phyloP scores from a whole-genome alignment of 2,329 filamentous ascomycete species.

The Mollisiaceae sp. region DNA sequence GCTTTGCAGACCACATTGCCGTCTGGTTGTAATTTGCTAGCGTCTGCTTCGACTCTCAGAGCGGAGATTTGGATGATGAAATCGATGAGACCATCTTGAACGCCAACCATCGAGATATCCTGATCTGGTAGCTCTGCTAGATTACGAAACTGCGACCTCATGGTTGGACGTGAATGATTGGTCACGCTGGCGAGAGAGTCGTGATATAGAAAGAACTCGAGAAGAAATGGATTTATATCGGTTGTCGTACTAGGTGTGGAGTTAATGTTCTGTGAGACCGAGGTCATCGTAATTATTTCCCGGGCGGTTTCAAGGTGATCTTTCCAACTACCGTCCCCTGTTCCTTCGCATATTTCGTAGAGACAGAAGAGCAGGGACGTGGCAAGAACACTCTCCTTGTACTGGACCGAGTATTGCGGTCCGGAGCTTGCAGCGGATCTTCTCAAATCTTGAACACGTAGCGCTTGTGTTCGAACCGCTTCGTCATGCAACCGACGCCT shows the following conservation, averaged over 20 bases:
- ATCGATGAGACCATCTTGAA: conserved; percentile 28
- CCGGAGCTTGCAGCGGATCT: neutral
- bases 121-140: conserved; percentile 4
- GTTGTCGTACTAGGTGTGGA: conserved; percentile 8
- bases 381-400: conserved; percentile 21
- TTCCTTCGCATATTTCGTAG: conserved; percentile 34
- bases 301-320: conserved; percentile 28
- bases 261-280: neutral
- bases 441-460: conserved; percentile 17
- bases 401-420: neutral
- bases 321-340: conserved; percentile 21
- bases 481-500: conserved; percentile 25
- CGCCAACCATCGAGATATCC: conserved; percentile 24
- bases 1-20: conserved; percentile 21
- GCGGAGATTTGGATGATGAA: conserved; percentile 31
- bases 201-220: conserved; percentile 36
- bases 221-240: conserved; percentile 31
- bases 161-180: conserved; percentile 1
- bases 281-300: conserved; percentile 20
- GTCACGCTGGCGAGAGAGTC: conserved; percentile 33
- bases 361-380: conserved; percentile 32
- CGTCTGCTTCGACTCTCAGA: conserved; percentile 23
- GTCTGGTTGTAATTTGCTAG: conserved; percentile 9
- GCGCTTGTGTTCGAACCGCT: conserved; percentile 20
- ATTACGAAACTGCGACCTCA: conserved; percentile 17